Percentiles rank a stretch among this genome's conserved stretches.
Conservation (phyloP, 1,139 yeast genomes). For the Hyphopichia pseudoburtonii region DNA sequence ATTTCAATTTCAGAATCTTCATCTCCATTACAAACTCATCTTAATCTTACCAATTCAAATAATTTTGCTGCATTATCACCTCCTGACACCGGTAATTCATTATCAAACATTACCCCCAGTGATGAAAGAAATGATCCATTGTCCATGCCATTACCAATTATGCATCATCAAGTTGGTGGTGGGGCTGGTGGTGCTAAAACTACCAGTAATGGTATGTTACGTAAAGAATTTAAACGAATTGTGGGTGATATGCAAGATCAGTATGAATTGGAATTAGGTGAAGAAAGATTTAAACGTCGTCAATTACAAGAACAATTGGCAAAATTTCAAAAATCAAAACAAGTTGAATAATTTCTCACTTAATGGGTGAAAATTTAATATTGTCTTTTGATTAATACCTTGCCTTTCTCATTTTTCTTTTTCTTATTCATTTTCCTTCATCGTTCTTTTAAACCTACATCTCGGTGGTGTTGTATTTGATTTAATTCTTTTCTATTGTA, state of each 20-base stretch:
- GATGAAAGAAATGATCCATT: conserved; percentile 11
- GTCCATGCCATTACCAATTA: conserved; percentile 17
- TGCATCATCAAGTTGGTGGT: conserved; percentile 11
- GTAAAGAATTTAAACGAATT: conserved; percentile 71
- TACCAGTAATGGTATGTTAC: conserved; percentile 48
- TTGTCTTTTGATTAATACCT: too few species aligned
- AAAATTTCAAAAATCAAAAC: conserved; percentile 6
- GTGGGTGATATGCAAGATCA: conserved; percentile 62
- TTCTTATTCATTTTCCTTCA: too few species aligned
- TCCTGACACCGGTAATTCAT: not conserved
- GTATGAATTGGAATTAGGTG: conserved; percentile 57
- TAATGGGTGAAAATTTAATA: too few species aligned
- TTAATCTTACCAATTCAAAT: not conserved
- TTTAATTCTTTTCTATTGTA: too few species aligned
- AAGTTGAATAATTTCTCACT: too few species aligned
- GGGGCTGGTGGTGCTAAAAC: conserved; percentile 8
- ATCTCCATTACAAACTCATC: conserved; percentile 1
- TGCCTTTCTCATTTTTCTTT: too few species aligned
- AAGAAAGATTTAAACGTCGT: conserved; percentile 55
- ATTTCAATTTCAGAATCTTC: conserved; percentile 8
- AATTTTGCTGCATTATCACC: conserved; percentile 1
- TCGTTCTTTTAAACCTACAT: too few species aligned
- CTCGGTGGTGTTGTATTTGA: too few species aligned
- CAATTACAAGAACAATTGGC: conserved; percentile 42
- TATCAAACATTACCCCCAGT: not conserved